A percentile compares a stretch with the other conserved stretches of the same genome.
Evolutionary conservation across 2,329 filamentous ascomycete species (phyloP).

Genomic region (Calonectria pseudoturangicola): DNA sequence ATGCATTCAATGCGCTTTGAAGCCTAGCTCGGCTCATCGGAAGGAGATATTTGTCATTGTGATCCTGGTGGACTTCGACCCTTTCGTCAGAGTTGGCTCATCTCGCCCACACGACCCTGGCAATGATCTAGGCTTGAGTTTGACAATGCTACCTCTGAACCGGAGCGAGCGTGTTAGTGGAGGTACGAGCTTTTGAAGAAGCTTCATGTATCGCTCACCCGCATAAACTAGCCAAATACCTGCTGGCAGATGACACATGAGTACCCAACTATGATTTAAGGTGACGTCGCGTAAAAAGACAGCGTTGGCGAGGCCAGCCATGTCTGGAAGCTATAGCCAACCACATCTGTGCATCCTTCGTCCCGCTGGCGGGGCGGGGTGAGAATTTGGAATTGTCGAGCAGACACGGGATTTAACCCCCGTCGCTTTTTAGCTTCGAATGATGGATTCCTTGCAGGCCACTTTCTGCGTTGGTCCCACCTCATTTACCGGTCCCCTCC

Average conservation of each 20-base stretch:
- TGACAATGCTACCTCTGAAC: constrained; percentile 9
- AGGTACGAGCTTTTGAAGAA: not conserved
- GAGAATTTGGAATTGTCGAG: constrained; percentile 40
- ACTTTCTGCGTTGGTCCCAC: not conserved
- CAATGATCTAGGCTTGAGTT: constrained; percentile 22
- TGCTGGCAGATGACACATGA: not conserved
- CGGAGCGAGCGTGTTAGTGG: constrained; percentile 26
- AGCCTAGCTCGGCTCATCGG: constrained; percentile 37
- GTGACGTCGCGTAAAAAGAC: constrained; percentile 26
- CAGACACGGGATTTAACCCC: not conserved
- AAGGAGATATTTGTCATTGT: constrained; percentile 13
- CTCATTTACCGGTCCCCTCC: not conserved
- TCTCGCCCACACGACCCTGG: constrained; percentile 40
- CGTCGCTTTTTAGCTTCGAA: not conserved
- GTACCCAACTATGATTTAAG: constrained; percentile 24
- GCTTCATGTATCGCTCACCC: constrained; percentile 8
- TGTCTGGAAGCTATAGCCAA: constrained; percentile 32
- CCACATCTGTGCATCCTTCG: constrained; percentile 20
- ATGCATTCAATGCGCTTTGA: not conserved
- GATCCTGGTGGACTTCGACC: constrained; percentile 24
- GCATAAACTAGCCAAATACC: constrained; percentile 16
- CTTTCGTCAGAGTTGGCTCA: constrained; percentile 52
- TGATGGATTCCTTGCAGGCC: not conserved
- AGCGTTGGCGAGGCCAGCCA: constrained; percentile 25
- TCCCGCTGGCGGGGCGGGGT: constrained; percentile 14